phyloP scores from a whole-genome alignment of 1,284 basidiomycete species.

The Fistulinella cinereoalba region DNA sequence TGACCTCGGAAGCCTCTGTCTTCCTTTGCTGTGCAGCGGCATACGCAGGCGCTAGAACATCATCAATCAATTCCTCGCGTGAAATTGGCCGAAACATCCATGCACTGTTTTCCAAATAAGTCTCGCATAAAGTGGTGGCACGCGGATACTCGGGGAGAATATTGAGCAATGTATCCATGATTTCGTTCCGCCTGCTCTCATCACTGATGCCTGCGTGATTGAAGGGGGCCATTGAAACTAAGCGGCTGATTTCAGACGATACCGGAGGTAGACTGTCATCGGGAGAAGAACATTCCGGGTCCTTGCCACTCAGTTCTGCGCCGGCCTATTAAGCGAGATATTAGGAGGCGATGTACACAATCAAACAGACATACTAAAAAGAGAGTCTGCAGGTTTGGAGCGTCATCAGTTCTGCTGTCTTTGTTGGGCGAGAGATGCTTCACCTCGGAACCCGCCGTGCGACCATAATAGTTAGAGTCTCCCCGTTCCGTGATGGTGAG shows the following conservation, averaged over 20 bases:
- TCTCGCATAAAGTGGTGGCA: conserved; percentile 64
- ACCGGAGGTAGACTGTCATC: conserved; percentile 36
- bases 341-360: conserved; percentile 7
- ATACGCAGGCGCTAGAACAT: conserved; percentile 59
- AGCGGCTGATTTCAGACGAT: conserved; percentile 42
- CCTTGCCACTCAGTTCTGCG: conserved; percentile 42
- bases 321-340: conserved; percentile 40
- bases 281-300: conserved; percentile 19
- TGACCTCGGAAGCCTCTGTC: conserved; percentile 22
- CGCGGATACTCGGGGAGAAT: conserved; percentile 53
- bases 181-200: conserved; percentile 29
- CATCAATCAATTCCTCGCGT: conserved; percentile 65
- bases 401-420: conserved; percentile 7
- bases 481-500: conserved; percentile 60
- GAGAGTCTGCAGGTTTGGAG: conserved; percentile 18
- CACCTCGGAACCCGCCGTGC: conserved; percentile 57
- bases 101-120: conserved; percentile 60
- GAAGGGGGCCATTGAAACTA: conserved; percentile 48
- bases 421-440: not conserved
- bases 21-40: conserved; percentile 46
- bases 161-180: conserved; percentile 43
- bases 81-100: conserved; percentile 60
- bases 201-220: conserved; percentile 36
- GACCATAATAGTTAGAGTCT: conserved; percentile 68
- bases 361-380: conserved; percentile 29